Percentiles rank a stretch among this genome's conserved stretches.
Conservation (phyloP, 805 yeast species). For the Yarrowia sp. region DNA sequence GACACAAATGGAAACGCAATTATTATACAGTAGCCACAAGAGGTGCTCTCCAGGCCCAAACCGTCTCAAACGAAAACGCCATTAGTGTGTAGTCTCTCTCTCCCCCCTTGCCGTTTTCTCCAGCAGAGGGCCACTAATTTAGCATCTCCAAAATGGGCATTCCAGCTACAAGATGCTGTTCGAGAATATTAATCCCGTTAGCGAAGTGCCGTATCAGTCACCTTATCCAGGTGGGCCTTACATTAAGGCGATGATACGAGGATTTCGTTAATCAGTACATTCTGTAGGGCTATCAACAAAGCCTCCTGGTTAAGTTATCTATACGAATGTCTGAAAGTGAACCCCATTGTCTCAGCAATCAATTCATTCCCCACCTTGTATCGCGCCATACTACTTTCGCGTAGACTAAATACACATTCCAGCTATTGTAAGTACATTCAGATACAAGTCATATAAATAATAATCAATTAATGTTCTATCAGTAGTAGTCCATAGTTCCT, state of each 20-base stretch:
- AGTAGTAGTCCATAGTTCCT: not conserved
- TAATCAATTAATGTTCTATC: constrained; percentile 32
- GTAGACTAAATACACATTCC: not conserved
- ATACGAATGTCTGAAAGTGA: too few relatives aligned
- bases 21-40: not conserved
- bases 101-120: constrained; percentile 2
- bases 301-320: too few relatives aligned
- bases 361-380: too few relatives aligned
- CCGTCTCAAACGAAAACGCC: not conserved
- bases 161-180: too few relatives aligned
- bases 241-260: too few relatives aligned
- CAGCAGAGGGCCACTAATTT: not conserved
- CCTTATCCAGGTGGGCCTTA: constrained; percentile 1
- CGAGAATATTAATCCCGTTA: too few relatives aligned
- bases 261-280: too few relatives aligned
- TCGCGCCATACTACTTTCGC: not conserved
- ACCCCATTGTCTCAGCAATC: too few relatives aligned
- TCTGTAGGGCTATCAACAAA: too few relatives aligned
- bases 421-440: not conserved
- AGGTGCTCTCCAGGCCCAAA: not conserved
- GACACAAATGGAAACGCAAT: too few relatives aligned
- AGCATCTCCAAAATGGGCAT: not conserved
- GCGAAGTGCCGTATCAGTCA: not conserved
- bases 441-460: too few relatives aligned
- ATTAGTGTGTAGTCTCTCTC: not conserved